Base-by-base conservation (phyloP, 805 yeast species). In the Cyberlindnera mississippiensis region DNA sequence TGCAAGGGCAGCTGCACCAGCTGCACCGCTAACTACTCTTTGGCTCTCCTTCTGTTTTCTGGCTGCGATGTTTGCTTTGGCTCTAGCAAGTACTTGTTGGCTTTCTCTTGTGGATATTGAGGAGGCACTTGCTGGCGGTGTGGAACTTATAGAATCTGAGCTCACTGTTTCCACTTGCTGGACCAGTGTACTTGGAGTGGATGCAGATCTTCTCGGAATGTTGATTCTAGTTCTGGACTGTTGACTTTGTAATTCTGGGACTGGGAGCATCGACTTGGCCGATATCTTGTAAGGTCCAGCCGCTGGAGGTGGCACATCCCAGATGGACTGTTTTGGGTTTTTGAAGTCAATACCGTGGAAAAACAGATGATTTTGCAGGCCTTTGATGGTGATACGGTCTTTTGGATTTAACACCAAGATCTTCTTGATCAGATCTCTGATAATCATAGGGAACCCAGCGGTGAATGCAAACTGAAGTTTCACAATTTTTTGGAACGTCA, bases 401-500 rank as follows among this genome's bases (percentile, higher is more conserved):
- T 73, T 72, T 4, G 91, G 89, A 45, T 75, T 76, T 37, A 81
- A 64, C 1, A 82, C 75, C 34, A 85, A 64, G 12, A 85, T 77
- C 49, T 78, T 75, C 57, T 84, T 84, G 32, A 85, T 79, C 51
- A 85, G 69, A 62, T 85, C 95, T 53, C 95, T 68, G 4, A 83
- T 56, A 12, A 82, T 67, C 60, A 76, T 70, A 6, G 95, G 95
- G 54, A 85, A 85, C 0, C 93, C 93, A 4, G 95, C 93, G 41
- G 88, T 80, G 55, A 82, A 85, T 2, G 95, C 93, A 62, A 73
- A 85, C 55, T 85, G 91, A 37, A 82, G 68, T 59, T 85, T 85
- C 53, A 85, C 78, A 44, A 85, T 83, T 56, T 85, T 85, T 57
- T 85, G 95, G 59, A 85, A 85, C 0, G 91, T 85, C 43, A 82